Evolutionary conservation across 1,284 basidiomycete species (phyloP).

Genomic region (Pyrrhoderma lamaoense): DNA sequence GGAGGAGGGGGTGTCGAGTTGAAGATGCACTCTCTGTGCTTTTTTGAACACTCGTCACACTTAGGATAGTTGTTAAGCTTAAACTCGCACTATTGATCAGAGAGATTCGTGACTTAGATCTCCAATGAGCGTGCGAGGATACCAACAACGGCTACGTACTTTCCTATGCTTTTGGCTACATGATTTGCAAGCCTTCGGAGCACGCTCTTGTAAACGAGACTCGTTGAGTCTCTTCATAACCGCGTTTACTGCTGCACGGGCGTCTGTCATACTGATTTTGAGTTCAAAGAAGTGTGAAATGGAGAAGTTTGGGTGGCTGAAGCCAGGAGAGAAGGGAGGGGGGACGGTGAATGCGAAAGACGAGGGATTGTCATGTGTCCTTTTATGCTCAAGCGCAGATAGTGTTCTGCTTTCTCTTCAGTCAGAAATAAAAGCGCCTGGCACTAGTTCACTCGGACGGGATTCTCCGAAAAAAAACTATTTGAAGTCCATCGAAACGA

Average conservation of each 20-base stretch:
- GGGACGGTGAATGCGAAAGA: slow-evolving; percentile 3
- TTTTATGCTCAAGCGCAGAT: slow-evolving; percentile 5
- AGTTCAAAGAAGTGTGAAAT: not conserved
- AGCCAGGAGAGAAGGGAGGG: slow-evolving; percentile 5
- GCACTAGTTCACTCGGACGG: slow-evolving; percentile 5
- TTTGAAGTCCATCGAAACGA: not conserved
- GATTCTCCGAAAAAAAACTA: slow-evolving; percentile 11
- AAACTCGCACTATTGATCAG: slow-evolving; percentile 12
- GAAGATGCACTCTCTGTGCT: slow-evolving; percentile 6
- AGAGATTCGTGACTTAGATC: not conserved
- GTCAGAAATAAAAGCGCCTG: slow-evolving; percentile 9
- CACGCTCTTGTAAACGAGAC: slow-evolving; percentile 21
- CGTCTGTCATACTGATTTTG: not conserved
- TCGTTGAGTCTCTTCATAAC: slow-evolving; percentile 7
- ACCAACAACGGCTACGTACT: slow-evolving; percentile 19
- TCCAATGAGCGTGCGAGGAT: not conserved
- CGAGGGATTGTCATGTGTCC: slow-evolving; percentile 8
- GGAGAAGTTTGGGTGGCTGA: not conserved
- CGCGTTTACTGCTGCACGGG: not conserved
- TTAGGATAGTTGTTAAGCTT: slow-evolving; percentile 1
- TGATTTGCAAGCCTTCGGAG: slow-evolving; percentile 25
- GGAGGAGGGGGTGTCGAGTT: not conserved
- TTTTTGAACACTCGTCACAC: slow-evolving; percentile 12
- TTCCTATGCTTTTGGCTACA: slow-evolving; percentile 29
- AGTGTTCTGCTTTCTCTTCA: not conserved